These are phyloP conservation scores for Pisolithus orientalis DNA, from an alignment of 768 basidiomycete genomes.

Conservation along the genomic window DNA sequence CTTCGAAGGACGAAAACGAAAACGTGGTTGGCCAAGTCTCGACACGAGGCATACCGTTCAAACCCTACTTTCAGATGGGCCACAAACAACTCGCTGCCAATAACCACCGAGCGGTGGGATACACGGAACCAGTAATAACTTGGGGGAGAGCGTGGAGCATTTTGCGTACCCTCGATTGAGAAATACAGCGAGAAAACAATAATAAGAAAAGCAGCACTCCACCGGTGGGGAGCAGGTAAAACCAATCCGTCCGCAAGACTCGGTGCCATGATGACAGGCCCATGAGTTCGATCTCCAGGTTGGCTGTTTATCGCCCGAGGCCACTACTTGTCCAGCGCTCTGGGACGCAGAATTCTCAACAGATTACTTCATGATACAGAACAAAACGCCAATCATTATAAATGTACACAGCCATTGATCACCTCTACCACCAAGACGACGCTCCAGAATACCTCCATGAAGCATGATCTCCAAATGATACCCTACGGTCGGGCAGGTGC, in stretches of 20 bases:
- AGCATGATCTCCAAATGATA: background rate
- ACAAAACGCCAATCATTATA: background rate
- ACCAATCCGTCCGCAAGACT: no score
- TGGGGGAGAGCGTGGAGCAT: no score
- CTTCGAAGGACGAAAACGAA: background rate
- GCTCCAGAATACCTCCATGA: background rate
- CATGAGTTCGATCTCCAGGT: no score
- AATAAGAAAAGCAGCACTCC: no score
- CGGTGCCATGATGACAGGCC: no score
- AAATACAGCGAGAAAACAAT: no score
- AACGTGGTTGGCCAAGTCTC: background rate
- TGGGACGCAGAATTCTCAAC: no score
- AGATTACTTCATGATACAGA: no score
- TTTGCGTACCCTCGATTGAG: no score
- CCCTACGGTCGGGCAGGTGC: background rate
- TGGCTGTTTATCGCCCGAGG: no score
- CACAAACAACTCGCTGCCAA: background rate
- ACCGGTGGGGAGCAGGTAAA: no score
- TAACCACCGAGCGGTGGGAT: background rate
- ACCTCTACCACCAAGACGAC: background rate
- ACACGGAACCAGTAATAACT: background rate
- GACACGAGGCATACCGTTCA: conserved; percentile 6
- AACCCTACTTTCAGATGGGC: background rate
- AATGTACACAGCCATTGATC: background rate
- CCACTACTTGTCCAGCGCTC: no score